These are phyloP conservation scores for Aureobasidium namibiae DNA, from an alignment of 2,329 filamentous ascomycete species.

Conservation along the genomic window DNA sequence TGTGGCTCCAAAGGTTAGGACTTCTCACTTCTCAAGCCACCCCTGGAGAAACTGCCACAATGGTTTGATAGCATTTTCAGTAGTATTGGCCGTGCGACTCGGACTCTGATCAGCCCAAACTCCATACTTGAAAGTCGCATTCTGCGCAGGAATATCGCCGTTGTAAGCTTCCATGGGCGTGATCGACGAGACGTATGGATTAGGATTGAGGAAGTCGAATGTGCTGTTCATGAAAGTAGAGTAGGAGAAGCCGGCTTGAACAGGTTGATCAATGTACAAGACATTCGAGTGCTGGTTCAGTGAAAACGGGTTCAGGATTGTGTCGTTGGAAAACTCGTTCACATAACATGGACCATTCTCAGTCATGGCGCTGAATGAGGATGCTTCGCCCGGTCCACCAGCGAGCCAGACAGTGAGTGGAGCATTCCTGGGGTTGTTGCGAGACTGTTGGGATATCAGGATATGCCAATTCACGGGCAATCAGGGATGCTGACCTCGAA, in stretches of 20 bases:
- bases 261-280: slow-evolving; percentile 33
- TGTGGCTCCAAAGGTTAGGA: no score
- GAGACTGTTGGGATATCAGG: slow-evolving; percentile 20
- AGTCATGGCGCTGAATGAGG: slow-evolving; percentile 53
- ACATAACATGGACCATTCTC: slow-evolving; percentile 46
- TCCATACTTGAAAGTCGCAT: slow-evolving; percentile 20
- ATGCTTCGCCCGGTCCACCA: slow-evolving; percentile 56
- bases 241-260: slow-evolving; percentile 37
- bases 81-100: slow-evolving; percentile 25
- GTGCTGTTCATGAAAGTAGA: slow-evolving; percentile 50
- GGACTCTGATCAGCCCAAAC: slow-evolving; percentile 17
- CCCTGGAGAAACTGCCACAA: slow-evolving; percentile 50
- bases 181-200: slow-evolving; percentile 21
- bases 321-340: slow-evolving; percentile 32
- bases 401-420: slow-evolving; percentile 55
- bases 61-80: slow-evolving; percentile 38
- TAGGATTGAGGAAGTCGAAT: slow-evolving; percentile 36
- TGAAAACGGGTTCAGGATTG: slow-evolving; percentile 37
- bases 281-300: slow-evolving; percentile 34
- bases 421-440: slow-evolving; percentile 39
- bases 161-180: slow-evolving; percentile 18
- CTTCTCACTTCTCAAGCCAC: slow-evolving; percentile 27
- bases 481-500: slow-evolving; percentile 34
- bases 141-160: slow-evolving; percentile 16
- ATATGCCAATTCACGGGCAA: not conserved